phyloP scores from a whole-genome alignment of 495 filamentous ascomycete genomes.

The Hamigera avellanea region DNA sequence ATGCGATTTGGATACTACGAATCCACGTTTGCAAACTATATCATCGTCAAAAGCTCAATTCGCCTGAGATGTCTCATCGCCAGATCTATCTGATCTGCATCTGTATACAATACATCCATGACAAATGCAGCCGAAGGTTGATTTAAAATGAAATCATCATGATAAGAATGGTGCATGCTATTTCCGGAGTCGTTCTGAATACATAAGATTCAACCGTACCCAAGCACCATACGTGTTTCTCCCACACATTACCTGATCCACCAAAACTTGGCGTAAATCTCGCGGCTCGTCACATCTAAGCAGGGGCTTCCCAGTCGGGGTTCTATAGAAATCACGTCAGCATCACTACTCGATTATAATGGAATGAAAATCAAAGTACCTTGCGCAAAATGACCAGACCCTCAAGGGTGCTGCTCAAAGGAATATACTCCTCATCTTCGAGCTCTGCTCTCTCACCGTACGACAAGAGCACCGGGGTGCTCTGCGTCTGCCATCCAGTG shows the following conservation, averaged over 20 bases:
- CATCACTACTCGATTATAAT: not conserved
- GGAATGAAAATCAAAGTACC: conserved; percentile 39
- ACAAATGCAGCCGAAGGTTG: not conserved
- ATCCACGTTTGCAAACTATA: not conserved
- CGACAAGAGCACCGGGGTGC: conserved; percentile 84
- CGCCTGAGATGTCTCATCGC: not conserved
- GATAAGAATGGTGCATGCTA: conserved; percentile 16
- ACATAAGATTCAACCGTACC: conserved; percentile 27
- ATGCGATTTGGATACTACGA: too few relatives aligned
- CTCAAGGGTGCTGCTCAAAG: conserved; percentile 80
- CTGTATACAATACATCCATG: not conserved
- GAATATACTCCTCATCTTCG: conserved; percentile 95
- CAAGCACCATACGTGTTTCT: conserved; percentile 8
- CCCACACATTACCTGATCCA: conserved; percentile 10
- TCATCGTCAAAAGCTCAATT: not conserved
- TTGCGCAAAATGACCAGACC: conserved; percentile 93
- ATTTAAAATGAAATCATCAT: not conserved
- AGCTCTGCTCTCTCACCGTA: conserved; percentile 93
- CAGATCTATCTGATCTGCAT: not conserved
- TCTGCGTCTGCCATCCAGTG: conserved; percentile 99
- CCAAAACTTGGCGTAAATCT: conserved; percentile 9
- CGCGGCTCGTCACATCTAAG: conserved; percentile 16
- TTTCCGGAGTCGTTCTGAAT: conserved; percentile 28
- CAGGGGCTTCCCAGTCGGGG: conserved; percentile 39
- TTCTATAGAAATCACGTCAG: conserved; percentile 31